phyloP scores from a whole-genome alignment of 2,329 filamentous ascomycete species.

The Sarocladiaceae sp. region DNA sequence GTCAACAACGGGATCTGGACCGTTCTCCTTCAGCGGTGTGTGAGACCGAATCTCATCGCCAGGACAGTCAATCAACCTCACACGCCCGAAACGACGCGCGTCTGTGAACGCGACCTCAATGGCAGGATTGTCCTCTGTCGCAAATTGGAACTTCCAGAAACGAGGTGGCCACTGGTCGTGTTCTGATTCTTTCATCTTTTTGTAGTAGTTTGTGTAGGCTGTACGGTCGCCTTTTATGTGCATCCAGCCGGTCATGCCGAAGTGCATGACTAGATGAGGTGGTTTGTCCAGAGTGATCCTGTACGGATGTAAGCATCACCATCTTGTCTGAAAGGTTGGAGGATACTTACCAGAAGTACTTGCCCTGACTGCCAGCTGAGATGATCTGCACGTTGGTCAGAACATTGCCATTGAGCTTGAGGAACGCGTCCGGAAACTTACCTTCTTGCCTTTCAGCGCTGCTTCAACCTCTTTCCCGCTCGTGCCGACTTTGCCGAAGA shows the following conservation, averaged over 20 bases:
- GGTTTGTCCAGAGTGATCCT: conserved; percentile 60
- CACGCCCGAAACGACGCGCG: conserved; percentile 69
- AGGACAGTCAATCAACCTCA: conserved; percentile 77
- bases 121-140: conserved; percentile 48
- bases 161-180: conserved; percentile 76
- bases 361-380: conserved; percentile 79
- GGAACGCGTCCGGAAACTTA: conserved; percentile 13
- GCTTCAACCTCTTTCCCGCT: conserved; percentile 69
- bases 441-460: conserved; percentile 69
- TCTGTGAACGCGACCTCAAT: conserved; percentile 79
- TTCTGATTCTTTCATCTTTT: conserved; percentile 58
- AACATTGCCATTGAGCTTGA: too few species aligned
- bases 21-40: conserved; percentile 83
- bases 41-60: conserved; percentile 70
- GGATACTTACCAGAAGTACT: conserved; percentile 77
- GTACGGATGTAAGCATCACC: not conserved
- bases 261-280: conserved; percentile 86
- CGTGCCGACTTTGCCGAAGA: conserved; percentile 89
- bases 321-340: too few species aligned
- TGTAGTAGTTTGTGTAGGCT: conserved; percentile 79
- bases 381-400: conserved; percentile 36
- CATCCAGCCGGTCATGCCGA: conserved; percentile 83
- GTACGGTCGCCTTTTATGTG: conserved; percentile 77
- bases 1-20: conserved; percentile 87
- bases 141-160: conserved; percentile 81